Conservation (phyloP, 2,329 filamentous ascomycete species). For the Epichloe gansuensis region DNA sequence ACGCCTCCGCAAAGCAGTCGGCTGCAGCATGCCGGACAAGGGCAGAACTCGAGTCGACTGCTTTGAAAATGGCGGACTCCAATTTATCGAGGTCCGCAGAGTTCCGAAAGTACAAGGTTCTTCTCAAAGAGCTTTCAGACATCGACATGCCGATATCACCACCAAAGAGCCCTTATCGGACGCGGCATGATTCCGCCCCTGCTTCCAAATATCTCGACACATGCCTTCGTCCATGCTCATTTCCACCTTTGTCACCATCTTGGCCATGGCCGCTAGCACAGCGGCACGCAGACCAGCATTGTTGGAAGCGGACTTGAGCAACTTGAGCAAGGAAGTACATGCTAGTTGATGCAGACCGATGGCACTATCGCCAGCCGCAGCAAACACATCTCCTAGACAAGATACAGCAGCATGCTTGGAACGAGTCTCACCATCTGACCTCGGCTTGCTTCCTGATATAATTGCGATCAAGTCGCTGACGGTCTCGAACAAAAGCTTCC, state of each 20-base stretch:
- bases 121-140: constrained; percentile 61
- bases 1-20: constrained; percentile 68
- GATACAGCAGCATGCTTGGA: constrained; percentile 78
- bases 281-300: constrained; percentile 75
- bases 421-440: constrained; percentile 62
- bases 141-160: constrained; percentile 66
- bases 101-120: constrained; percentile 77
- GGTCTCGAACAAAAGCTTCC: constrained; percentile 86
- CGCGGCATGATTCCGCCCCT: constrained; percentile 62
- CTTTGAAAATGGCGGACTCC: constrained; percentile 71
- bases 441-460: constrained; percentile 59
- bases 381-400: constrained; percentile 81
- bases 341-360: constrained; percentile 70
- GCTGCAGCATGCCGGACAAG: constrained; percentile 77
- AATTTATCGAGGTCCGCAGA: constrained; percentile 82
- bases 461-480: constrained; percentile 77
- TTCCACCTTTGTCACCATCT: constrained; percentile 63
- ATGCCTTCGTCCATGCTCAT: constrained; percentile 70
- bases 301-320: constrained; percentile 65
- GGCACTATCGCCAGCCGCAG: constrained; percentile 85
- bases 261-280: constrained; percentile 62
- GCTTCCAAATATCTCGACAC: constrained; percentile 90
- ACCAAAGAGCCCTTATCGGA: constrained; percentile 76
- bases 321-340: constrained; percentile 60
- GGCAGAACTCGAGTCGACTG: constrained; percentile 64